These are phyloP conservation scores for Phyllosticta ampelicida DNA, from an alignment of 2,329 filamentous ascomycete species.

Conservation along the genomic window DNA sequence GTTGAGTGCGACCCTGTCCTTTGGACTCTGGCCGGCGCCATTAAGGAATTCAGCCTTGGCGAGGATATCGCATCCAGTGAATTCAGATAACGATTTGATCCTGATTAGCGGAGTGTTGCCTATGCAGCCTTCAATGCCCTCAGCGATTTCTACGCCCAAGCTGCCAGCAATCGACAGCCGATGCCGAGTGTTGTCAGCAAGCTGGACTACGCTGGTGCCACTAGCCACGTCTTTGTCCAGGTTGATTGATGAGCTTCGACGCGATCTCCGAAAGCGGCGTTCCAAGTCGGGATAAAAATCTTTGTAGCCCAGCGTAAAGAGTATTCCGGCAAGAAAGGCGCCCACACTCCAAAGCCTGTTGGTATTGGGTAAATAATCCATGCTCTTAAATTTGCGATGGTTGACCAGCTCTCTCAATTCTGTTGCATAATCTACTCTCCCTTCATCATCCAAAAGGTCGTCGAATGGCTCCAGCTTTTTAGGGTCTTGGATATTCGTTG, in stretches of 20 bases:
- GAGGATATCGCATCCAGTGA: constrained; percentile 79
- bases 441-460: not conserved
- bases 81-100: constrained; percentile 74
- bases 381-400: not conserved
- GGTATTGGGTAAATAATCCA: constrained; percentile 15
- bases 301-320: constrained; percentile 67
- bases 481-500: not conserved
- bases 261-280: constrained; percentile 37
- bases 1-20: constrained; percentile 84
- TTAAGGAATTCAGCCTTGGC: constrained; percentile 96
- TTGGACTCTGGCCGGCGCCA: constrained; percentile 85
- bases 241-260: not conserved
- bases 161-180: not conserved
- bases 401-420: not conserved
- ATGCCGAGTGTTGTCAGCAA: constrained; percentile 5
- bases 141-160: constrained; percentile 41
- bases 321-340: constrained; percentile 67
- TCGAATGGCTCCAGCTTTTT: not conserved
- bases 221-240: not conserved
- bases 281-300: constrained; percentile 70
- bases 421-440: not conserved
- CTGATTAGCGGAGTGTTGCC: constrained; percentile 84
- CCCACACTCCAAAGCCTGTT: constrained; percentile 51
- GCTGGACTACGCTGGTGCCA: constrained; percentile 1
- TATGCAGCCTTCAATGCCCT: constrained; percentile 84